A percentile compares a stretch with the other conserved stretches of the same genome.
Conservation (phyloP, 805 yeast genomes). For the Candida loeiensis region DNA sequence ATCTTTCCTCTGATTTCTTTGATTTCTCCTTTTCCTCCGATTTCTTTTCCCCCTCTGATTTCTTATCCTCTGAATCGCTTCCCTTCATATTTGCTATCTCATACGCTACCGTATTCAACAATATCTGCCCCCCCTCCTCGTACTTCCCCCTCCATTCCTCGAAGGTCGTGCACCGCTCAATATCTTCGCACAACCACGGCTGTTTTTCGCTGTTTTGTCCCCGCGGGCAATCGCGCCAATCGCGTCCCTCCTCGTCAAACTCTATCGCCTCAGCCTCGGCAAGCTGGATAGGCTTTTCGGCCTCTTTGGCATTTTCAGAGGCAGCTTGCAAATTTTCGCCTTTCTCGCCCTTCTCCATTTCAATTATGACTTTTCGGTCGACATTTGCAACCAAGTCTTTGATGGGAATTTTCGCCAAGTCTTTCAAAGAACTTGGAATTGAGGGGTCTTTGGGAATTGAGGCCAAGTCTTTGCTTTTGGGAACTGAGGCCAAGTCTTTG, state of each 20-base stretch:
- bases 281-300: background rate
- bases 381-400: background rate
- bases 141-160: slow-evolving; percentile 21
- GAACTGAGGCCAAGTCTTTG: too few species aligned
- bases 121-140: slow-evolving; percentile 34
- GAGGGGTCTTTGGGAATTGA: too few species aligned
- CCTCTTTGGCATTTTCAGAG: background rate
- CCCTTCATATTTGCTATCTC: slow-evolving; percentile 43
- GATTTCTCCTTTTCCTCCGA: background rate
- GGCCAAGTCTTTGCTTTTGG: too few species aligned
- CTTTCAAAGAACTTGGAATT: background rate
- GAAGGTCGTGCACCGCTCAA: background rate
- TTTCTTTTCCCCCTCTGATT: slow-evolving; percentile 2
- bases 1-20: background rate
- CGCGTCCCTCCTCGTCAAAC: slow-evolving; percentile 58
- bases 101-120: slow-evolving; percentile 50
- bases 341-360: slow-evolving; percentile 5
- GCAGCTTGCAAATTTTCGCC: background rate
- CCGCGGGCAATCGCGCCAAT: slow-evolving; percentile 71
- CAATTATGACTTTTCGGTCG: slow-evolving; percentile 11
- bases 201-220: slow-evolving; percentile 44
- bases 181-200: slow-evolving; percentile 17
- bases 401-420: background rate
- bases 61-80: slow-evolving; percentile 30
- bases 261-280: slow-evolving; percentile 27